Evolutionary conservation across 2,329 filamentous ascomycete genomes (phyloP), one percentile per base, ranked within the genome.

Genomic region (Colletotrichum noveboracense): DNA sequence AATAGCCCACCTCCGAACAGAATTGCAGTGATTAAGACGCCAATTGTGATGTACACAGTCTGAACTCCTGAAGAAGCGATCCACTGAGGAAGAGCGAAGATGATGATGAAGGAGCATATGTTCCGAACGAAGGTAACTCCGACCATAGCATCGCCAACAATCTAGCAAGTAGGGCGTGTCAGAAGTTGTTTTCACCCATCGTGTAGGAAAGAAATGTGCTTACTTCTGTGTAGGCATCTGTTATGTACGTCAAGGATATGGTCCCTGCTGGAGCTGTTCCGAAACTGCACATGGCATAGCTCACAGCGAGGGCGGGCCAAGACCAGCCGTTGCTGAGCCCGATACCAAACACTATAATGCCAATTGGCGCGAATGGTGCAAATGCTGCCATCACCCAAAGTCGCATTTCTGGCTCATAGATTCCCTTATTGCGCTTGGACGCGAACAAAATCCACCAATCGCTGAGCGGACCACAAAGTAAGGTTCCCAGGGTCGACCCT

Each of bases 111-210:
- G 21, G 82, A 82, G 58, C 89, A 82, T 3, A 82, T 70, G 66
- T 89, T 89, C 0, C 88, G 84, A 13, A 86, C 79, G 70, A 89
- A 85, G 0, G 86, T 86, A 2, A 89, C 80, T 0, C 80, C 85
- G 5, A 88, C 86, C 7, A 89, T 79, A 0, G 87, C 84, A 72
- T 89, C 87, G 7, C 84, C 87, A 55, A 89, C 82, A 48, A 89
- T 87, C 82, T 89, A 55, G 71, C 64, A 21, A 77, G 18, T 6
- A 21, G 34, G n/a, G 8, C 43, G n/a, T 21, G 36, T 26, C 14
- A 24, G 14, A 8, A 24, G 34, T 28, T 34, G 30, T 21, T 24
- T 13, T 21, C 30, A 24, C 32, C 4, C 43, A 21, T 13, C n/a
- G 1, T 24, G n/a, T 1, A 0, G 10, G 0, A 7, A 3, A 52